phyloP scores from a whole-genome alignment of 176 grass and related monocot genomes.

The Pontederia crassipes region DNA sequence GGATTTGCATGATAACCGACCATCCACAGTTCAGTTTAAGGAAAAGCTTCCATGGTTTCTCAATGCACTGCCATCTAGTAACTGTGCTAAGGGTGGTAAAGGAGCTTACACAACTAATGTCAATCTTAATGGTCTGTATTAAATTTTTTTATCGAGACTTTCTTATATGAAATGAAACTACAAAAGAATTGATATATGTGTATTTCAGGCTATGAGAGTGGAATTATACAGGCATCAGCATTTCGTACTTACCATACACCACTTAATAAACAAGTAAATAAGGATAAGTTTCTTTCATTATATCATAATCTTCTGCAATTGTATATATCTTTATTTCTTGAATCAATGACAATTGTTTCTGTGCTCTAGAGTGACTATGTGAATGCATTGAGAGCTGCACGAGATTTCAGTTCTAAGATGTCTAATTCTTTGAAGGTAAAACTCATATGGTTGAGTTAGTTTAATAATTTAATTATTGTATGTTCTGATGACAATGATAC shows the following conservation, averaged over 20 bases:
- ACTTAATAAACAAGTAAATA: slow-evolving; percentile 88
- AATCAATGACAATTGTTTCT: slow-evolving; percentile 9
- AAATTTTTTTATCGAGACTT: slow-evolving; percentile 14
- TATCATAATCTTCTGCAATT: slow-evolving; percentile 1
- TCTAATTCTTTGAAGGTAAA: slow-evolving; percentile 83
- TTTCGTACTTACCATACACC: slow-evolving; percentile 97
- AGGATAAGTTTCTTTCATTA: slow-evolving; percentile 3
- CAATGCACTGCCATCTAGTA: slow-evolving; percentile 79
- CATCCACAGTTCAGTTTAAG: slow-evolving; percentile 70
- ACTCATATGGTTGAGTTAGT: background rate
- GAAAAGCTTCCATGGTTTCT: slow-evolving; percentile 99
- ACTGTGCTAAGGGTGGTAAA: slow-evolving; percentile 96
- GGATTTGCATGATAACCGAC: slow-evolving; percentile 76
- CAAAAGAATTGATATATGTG: background rate
- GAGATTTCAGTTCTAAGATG: slow-evolving; percentile 83
- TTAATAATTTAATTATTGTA: background rate
- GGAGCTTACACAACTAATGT: slow-evolving; percentile 96
- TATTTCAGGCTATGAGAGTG: slow-evolving; percentile 71
- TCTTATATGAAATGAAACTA: background rate
- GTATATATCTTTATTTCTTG: slow-evolving; percentile 15
- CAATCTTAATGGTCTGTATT: slow-evolving; percentile 61
- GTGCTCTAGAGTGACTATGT: slow-evolving; percentile 80
- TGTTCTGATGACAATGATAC: no score
- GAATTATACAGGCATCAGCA: slow-evolving; percentile 60
- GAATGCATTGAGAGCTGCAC: slow-evolving; percentile 81